Conservation (phyloP, 73 alveolate species). For the Blepharisma japonicum region DNA sequence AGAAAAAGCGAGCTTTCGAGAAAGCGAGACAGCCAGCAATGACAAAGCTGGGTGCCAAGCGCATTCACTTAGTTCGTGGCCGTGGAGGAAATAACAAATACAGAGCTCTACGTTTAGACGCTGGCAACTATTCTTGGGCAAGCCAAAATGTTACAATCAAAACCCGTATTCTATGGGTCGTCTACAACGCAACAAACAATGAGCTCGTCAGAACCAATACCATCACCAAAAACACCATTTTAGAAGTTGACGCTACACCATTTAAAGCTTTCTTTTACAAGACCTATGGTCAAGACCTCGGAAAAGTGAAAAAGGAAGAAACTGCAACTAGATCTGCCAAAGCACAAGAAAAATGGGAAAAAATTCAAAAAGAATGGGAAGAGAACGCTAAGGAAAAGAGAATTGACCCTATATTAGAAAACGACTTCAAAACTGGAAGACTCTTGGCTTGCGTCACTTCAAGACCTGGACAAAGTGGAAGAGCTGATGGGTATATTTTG, state of each 20-base stretch:
- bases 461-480: constrained; percentile 95
- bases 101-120: constrained; percentile 76
- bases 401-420: no score
- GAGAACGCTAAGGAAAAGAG: no score
- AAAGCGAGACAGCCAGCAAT: constrained; percentile 86
- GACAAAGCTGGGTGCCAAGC: constrained; percentile 57
- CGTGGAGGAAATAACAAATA: constrained; percentile 51
- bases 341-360: no score
- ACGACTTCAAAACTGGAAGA: constrained; percentile 32
- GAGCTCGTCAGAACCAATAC: constrained; percentile 91
- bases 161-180: constrained; percentile 83
- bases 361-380: no score
- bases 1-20: constrained; percentile 91
- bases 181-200: constrained; percentile 95
- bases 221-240: constrained; percentile 71
- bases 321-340: no score
- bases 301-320: no score
- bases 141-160: constrained; percentile 68
- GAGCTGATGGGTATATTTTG: constrained; percentile 92
- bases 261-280: constrained; percentile 43
- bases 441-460: constrained; percentile 86
- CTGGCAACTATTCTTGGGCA: constrained; percentile 80
- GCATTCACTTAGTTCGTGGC: no score
- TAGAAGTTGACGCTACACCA: constrained; percentile 86
- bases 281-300: no score